Conservation (phyloP, 108 stramenopile genomes). For the Schizochytrium sp. region DNA sequence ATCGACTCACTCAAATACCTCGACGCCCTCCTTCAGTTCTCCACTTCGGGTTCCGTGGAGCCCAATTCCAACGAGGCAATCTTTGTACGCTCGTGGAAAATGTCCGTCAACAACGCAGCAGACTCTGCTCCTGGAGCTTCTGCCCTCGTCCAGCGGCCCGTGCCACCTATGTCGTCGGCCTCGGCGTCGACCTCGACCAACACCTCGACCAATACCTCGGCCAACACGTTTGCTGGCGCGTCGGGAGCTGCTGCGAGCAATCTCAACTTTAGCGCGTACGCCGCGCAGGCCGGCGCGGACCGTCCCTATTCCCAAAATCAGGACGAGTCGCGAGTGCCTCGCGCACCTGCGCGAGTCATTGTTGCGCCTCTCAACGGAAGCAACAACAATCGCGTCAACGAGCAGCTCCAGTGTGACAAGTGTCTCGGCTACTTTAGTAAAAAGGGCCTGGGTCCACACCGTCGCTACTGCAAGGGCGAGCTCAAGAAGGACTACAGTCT, state of each 20-base stretch:
- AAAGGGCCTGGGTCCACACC: neutral
- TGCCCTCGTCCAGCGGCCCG: too few relatives aligned
- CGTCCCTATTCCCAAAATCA: too few relatives aligned
- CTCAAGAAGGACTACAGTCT: neutral
- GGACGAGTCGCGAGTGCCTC: too few relatives aligned
- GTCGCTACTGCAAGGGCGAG: conserved; percentile 6
- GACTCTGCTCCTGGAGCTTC: too few relatives aligned
- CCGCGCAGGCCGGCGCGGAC: too few relatives aligned
- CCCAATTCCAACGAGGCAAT: neutral
- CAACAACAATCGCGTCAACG: neutral
- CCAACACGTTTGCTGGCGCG: neutral
- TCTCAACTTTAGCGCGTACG: too few relatives aligned
- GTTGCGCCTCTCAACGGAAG: too few relatives aligned
- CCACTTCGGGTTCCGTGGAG: neutral
- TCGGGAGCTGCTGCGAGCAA: neutral
- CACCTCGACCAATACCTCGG: neutral
- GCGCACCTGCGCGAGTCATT: too few relatives aligned
- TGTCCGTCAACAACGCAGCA: neutral
- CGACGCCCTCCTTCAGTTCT: neutral
- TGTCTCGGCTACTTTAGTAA: conserved; percentile 1
- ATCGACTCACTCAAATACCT: neutral
- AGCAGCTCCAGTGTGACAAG: conserved; percentile 10
- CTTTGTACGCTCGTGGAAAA: neutral
- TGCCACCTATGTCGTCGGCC: neutral
- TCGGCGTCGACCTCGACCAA: neutral